Evolutionary conservation across 2,329 filamentous ascomycete species (phyloP).

Genomic region (Clonostachys byssicola): DNA sequence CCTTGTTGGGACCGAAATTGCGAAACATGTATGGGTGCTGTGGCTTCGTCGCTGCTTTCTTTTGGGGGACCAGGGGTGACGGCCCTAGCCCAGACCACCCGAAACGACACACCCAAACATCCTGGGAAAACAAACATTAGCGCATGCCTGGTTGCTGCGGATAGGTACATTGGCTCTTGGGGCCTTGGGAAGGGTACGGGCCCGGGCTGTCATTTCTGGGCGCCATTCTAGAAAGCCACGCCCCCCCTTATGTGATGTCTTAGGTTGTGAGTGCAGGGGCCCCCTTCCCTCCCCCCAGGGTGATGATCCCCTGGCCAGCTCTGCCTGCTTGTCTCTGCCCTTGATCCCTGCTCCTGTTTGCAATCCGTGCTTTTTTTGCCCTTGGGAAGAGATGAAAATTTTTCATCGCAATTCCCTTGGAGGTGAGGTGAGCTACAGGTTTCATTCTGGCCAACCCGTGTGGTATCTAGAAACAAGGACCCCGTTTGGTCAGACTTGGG

Average conservation of each 20-base stretch:
- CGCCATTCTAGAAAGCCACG: constrained; percentile 7
- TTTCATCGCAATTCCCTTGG: background rate
- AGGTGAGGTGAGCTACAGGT: too few relatives aligned
- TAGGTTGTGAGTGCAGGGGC: background rate
- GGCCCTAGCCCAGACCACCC: too few relatives aligned
- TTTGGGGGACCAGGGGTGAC: too few relatives aligned
- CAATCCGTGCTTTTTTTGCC: background rate
- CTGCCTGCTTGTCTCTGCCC: background rate
- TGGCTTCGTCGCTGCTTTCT: too few relatives aligned
- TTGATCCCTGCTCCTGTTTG: background rate
- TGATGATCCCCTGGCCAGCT: constrained; percentile 1
- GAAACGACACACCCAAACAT: too few relatives aligned
- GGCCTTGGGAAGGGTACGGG: too few relatives aligned
- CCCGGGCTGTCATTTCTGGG: too few relatives aligned
- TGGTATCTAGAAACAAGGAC: background rate
- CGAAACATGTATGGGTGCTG: background rate
- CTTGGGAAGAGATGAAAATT: background rate
- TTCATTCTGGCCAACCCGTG: too few relatives aligned
- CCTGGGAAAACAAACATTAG: too few relatives aligned
- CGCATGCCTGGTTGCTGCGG: too few relatives aligned
- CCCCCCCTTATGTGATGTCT: constrained; percentile 1
- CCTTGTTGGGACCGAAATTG: constrained; percentile 3
- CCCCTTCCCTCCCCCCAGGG: constrained; percentile 4
- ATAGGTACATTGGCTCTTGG: too few relatives aligned
- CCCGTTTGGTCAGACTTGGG: background rate